These are phyloP conservation scores for Ophiostoma sp. DNA, from an alignment of 2,329 filamentous ascomycete genomes.

Conservation along the genomic window DNA sequence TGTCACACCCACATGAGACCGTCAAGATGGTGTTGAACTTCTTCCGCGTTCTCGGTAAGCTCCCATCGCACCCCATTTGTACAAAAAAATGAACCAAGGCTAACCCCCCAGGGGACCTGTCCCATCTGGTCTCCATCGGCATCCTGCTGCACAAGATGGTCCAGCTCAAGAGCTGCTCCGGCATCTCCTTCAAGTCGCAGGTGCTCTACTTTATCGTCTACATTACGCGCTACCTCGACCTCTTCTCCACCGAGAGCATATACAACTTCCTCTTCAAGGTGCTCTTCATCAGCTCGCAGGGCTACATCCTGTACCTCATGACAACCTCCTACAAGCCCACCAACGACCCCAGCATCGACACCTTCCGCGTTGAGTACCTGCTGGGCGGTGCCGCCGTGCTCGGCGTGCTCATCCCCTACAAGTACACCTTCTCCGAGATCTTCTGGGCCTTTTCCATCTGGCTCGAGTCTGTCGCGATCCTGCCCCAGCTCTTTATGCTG, in stretches of 20 bases:
- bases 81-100: neutral
- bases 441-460: constrained; percentile 98
- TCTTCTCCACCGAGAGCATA: constrained; percentile 75
- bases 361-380: constrained; percentile 94
- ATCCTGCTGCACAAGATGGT: constrained; percentile 97
- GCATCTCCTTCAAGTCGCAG: constrained; percentile 98
- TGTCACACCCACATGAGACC: constrained; percentile 8
- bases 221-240: constrained; percentile 84
- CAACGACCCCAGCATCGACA: constrained; percentile 93
- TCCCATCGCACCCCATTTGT: neutral
- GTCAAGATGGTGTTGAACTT: constrained; percentile 48
- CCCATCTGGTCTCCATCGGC: constrained; percentile 87
- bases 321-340: constrained; percentile 95
- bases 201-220: constrained; percentile 92
- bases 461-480: constrained; percentile 93
- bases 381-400: constrained; percentile 73
- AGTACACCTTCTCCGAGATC: constrained; percentile 78
- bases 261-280: constrained; percentile 97
- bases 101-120: constrained; percentile 69
- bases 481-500: constrained; percentile 96
- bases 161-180: constrained; percentile 89
- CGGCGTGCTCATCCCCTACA: constrained; percentile 76
- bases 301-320: constrained; percentile 98
- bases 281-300: constrained; percentile 82
- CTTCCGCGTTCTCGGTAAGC: constrained; percentile 51